Conservation (phyloP, 768 basidiomycete species). For the Mycena galericulata region DNA sequence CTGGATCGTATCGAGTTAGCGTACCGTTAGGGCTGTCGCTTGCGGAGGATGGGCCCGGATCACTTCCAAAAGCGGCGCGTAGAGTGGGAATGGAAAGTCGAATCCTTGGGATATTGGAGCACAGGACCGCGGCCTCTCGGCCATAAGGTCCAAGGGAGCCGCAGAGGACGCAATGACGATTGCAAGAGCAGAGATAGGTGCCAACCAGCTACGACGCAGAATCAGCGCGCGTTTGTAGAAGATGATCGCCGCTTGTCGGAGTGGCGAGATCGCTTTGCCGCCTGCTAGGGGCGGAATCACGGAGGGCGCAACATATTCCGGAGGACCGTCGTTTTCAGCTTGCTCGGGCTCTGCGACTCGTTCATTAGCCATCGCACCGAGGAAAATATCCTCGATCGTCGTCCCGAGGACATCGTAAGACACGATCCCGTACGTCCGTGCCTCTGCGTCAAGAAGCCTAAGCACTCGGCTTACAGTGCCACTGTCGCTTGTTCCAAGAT, state of each 20-base stretch:
- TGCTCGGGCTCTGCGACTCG: slow-evolving; percentile 27
- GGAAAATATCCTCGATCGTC: slow-evolving; percentile 84
- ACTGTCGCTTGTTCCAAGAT: slow-evolving; percentile 70
- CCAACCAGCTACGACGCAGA: slow-evolving; percentile 74
- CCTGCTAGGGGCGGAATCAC: slow-evolving; percentile 55
- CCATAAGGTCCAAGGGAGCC: slow-evolving; percentile 74
- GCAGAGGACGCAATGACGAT: slow-evolving; percentile 71
- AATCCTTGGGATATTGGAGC: slow-evolving; percentile 23
- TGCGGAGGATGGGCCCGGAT: no score
- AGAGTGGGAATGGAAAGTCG: slow-evolving; percentile 40
- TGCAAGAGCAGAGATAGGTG: slow-evolving; percentile 64
- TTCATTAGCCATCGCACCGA: slow-evolving; percentile 66
- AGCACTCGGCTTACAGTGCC: slow-evolving; percentile 65
- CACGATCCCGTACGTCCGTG: slow-evolving; percentile 48
- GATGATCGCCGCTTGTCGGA: slow-evolving; percentile 76
- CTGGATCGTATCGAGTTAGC: no score
- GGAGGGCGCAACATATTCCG: background rate
- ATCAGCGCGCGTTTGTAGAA: slow-evolving; percentile 78
- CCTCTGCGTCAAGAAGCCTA: slow-evolving; percentile 60
- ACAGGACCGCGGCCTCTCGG: slow-evolving; percentile 63
- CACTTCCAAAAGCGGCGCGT: slow-evolving; percentile 50
- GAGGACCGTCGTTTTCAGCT: background rate
- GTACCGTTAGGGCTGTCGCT: no score
- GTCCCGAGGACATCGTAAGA: slow-evolving; percentile 78
- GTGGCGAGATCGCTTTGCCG: slow-evolving; percentile 65